Conservation (phyloP, 495 filamentous ascomycete genomes). For the Xylaria intraflava region DNA sequence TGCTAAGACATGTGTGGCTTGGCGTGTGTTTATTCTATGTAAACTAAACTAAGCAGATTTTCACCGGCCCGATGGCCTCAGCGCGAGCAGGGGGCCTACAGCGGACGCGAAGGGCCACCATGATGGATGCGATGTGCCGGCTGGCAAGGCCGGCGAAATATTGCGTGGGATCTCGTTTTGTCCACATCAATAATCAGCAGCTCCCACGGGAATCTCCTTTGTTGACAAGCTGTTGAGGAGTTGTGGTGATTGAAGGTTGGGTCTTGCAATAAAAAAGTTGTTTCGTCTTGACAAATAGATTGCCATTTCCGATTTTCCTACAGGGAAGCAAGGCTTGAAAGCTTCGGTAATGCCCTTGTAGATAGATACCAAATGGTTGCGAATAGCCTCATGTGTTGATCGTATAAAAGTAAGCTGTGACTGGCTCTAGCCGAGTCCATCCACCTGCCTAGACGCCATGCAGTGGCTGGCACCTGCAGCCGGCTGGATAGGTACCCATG, state of each 20-base stretch:
- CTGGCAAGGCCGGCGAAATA: neutral
- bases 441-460: too few species aligned
- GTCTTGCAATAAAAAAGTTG: conserved; percentile 25
- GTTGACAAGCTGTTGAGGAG: conserved; percentile 13
- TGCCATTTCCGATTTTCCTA: neutral
- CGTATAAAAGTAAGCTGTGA: neutral
- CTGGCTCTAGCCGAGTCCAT: neutral
- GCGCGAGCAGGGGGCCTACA: neutral
- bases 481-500: too few species aligned
- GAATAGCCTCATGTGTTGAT: neutral
- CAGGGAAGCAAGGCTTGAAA: too few species aligned
- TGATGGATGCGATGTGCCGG: neutral
- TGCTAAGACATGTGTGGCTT: conserved; percentile 15
- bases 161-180: neutral
- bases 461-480: too few species aligned
- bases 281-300: conserved; percentile 10
- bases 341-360: too few species aligned
- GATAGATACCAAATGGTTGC: neutral
- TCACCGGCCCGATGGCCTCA: conserved; percentile 6
- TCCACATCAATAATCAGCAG: conserved; percentile 7
- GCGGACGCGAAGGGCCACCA: neutral
- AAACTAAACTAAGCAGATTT: conserved; percentile 23
- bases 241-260: conserved; percentile 16
- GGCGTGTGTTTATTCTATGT: conserved; percentile 22
- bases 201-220: conserved; percentile 2